These are phyloP conservation scores for Dioscorea zingiberensis DNA, from an alignment of 106 monocot genomes.

Conservation along the genomic window DNA sequence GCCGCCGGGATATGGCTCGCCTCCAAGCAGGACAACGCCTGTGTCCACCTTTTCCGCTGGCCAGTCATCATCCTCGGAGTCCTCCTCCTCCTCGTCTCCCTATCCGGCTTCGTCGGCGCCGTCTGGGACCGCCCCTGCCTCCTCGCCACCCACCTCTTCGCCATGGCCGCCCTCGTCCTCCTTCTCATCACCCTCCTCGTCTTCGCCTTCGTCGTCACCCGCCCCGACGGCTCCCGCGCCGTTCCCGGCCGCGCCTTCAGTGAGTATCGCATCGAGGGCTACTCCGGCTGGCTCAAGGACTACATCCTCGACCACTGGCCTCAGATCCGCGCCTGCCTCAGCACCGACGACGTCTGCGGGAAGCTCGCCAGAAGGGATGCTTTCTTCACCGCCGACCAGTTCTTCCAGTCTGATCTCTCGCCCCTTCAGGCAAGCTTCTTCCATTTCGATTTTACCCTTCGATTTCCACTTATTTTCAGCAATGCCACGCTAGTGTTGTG, in stretches of 20 bases:
- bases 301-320: conserved; percentile 50
- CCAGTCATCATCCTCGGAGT: conserved; percentile 74
- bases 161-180: conserved; percentile 79
- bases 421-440: conserved; percentile 64
- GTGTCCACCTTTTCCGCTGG: conserved; percentile 63
- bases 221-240: conserved; percentile 39
- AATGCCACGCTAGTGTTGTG: no score
- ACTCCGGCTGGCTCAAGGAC: conserved; percentile 62
- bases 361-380: conserved; percentile 27
- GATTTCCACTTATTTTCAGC: background rate
- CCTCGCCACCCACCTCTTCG: conserved; percentile 71
- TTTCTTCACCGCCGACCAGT: conserved; percentile 43
- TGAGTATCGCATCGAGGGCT: conserved; percentile 68
- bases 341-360: conserved; percentile 41
- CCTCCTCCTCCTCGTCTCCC: conserved; percentile 87
- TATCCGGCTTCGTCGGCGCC: conserved; percentile 88
- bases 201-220: conserved; percentile 77
- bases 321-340: conserved; percentile 55
- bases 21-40: conserved; percentile 45
- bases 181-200: conserved; percentile 58
- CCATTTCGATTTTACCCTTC: background rate
- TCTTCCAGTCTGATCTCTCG: conserved; percentile 43
- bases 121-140: conserved; percentile 73
- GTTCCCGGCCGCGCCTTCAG: conserved; percentile 58
- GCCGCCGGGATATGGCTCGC: conserved; percentile 78